Conservation (phyloP, 768 basidiomycete species). For the Mycena latifolia region DNA sequence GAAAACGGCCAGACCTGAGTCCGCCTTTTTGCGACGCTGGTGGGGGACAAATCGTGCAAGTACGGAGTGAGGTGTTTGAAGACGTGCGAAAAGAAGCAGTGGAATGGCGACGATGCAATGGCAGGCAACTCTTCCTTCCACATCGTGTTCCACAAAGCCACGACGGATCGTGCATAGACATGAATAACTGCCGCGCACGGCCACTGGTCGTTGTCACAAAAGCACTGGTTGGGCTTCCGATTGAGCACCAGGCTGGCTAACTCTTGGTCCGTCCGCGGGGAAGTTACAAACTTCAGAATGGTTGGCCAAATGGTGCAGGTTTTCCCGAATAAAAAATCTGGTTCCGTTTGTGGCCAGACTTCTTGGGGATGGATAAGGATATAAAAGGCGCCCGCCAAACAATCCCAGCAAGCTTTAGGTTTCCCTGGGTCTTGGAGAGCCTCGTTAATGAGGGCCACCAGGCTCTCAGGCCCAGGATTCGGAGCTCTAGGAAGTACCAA, state of each 20-base stretch:
- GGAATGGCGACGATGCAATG: conserved; percentile 13
- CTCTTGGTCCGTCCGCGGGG: conserved; percentile 7
- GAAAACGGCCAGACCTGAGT: conserved; percentile 15
- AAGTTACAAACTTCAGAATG: conserved; percentile 8
- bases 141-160: not conserved
- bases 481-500: too few relatives aligned
- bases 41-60: conserved; percentile 19
- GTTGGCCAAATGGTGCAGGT: conserved; percentile 14
- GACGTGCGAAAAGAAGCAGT: conserved; percentile 12
- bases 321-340: conserved; percentile 11
- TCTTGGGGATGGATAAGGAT: not conserved
- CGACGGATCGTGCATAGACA: not conserved
- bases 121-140: conserved; percentile 6
- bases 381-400: not conserved
- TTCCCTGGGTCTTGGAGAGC: conserved; percentile 13
- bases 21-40: conserved; percentile 3
- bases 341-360: not conserved
- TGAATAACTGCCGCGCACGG: not conserved
- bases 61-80: conserved; percentile 15
- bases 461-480: not conserved
- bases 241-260: not conserved
- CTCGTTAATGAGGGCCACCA: conserved; percentile 9
- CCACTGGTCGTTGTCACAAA: conserved; percentile 1
- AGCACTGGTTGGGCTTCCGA: not conserved
- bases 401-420: conserved; percentile 15